These are phyloP conservation scores for Phaeosphaeria sp. DNA, from an alignment of 2,329 filamentous ascomycete species.

Conservation along the genomic window DNA sequence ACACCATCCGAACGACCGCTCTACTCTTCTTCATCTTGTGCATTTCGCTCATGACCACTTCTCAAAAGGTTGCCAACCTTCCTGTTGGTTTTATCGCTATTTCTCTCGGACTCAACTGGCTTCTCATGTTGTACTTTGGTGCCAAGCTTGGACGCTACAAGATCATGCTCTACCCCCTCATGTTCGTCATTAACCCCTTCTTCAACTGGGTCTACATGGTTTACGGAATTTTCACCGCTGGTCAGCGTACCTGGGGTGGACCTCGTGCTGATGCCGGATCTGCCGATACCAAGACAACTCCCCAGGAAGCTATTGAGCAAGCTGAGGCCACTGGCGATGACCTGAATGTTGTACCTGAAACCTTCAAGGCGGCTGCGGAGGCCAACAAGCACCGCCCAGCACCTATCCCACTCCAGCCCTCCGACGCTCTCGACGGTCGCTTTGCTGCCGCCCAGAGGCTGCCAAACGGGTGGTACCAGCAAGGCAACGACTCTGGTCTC, in stretches of 20 bases:
- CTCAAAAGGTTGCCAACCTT: conserved; percentile 76
- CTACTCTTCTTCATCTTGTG: conserved; percentile 94
- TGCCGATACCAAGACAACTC: conserved; percentile 76
- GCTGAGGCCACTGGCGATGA: conserved; percentile 83
- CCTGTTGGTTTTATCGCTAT: conserved; percentile 94
- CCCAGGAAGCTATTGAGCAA: conserved; percentile 82
- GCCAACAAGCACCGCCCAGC: conserved; percentile 57
- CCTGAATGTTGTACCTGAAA: conserved; percentile 86
- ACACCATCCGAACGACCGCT: conserved; percentile 93
- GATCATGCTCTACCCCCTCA: conserved; percentile 91
- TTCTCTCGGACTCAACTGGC: conserved; percentile 90
- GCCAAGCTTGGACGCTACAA: conserved; percentile 87
- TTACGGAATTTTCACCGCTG: conserved; percentile 93
- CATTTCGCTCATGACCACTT: conserved; percentile 83
- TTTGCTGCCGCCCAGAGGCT: conserved; percentile 76
- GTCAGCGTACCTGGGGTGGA: conserved; percentile 93
- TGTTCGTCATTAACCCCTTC: conserved; percentile 95
- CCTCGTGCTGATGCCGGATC: conserved; percentile 87
- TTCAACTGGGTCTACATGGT: conserved; percentile 99
- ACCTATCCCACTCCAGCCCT: conserved; percentile 72
- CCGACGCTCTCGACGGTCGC: conserved; percentile 75
- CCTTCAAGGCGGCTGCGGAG: conserved; percentile 68
- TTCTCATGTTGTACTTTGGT: conserved; percentile 96
- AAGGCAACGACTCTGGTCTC: conserved; percentile 70
- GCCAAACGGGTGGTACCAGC: conserved; percentile 72